Base-by-base conservation (phyloP, 2,329 filamentous ascomycete species). In the Botrytis porri region DNA sequence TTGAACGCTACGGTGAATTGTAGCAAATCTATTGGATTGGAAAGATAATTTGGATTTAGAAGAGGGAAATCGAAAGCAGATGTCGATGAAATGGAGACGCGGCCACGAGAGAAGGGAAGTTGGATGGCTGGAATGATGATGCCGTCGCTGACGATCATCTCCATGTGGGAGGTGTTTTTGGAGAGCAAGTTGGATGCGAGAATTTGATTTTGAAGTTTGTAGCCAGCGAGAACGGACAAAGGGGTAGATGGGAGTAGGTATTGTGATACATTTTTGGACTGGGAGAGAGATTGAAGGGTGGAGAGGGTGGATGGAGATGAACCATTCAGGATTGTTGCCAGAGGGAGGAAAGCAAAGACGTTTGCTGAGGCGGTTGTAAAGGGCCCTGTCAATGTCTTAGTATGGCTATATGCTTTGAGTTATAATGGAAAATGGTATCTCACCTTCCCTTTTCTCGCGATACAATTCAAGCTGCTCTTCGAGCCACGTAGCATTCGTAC, bases 71-170 rank as follows among this genome's bases (percentile, higher is more conserved):
- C 77, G 0, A 76, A 76, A 0, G 81, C 79, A 64, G 84, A 79
- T 0, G 81, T 66, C 0, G 82, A 83, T 1, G 75, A 75, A 54
- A 85, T 81, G 79, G 90, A 88, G 69, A 88, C 85, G 54, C 82
- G 83, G 3, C 88, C 88, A 0, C 87, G 84, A 2, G 86, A 87
- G 78, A 88, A 86, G 0, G 89, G 74, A 37, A 73, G 88, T 74
- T 87, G 86, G 0, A 75, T 45, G 37, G 64, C 69, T 12, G 73
- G 69, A 54, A 35, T 59, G 25, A 60, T 71, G n/a, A 25, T 35
- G 4, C 12, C 43, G 6, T 73, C 72, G 39, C 69, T 54, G 5
- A 65, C 32, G n/a, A 71, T 71, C 3, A 73, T 37, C 22, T 72
- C 72, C 29, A 73, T 20, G 41, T 64, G 61, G 1, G 48, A 41